Evolutionary conservation across 306 rosid species (phyloP).

Genomic region (Macrotyloma uniflorum): DNA sequence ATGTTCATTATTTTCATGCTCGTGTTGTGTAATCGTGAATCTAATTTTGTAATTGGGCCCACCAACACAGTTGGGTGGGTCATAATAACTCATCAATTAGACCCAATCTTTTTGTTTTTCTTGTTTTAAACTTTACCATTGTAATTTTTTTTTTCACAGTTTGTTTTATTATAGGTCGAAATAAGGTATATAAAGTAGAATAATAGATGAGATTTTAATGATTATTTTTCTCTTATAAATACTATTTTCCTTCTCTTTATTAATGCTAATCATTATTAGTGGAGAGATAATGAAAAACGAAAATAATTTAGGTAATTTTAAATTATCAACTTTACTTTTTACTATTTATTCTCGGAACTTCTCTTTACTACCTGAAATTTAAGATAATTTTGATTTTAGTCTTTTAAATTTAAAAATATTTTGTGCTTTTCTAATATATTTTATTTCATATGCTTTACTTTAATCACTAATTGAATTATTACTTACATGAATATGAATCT

Average conservation of each 20-base stretch:
- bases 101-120: too few relatives aligned
- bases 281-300: not conserved
- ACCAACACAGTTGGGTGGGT: not conserved
- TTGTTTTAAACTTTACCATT: not conserved
- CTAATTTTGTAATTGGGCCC: not conserved
- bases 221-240: not conserved
- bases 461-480: too few relatives aligned
- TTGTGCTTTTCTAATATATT: too few relatives aligned
- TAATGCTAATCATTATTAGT: not conserved
- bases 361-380: too few relatives aligned
- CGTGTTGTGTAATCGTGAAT: not conserved
- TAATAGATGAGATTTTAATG: not conserved
- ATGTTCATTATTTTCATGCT: not conserved
- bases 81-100: not conserved
- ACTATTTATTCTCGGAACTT: not conserved
- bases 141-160: not conserved
- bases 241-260: not conserved
- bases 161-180: not conserved
- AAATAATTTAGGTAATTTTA: not conserved
- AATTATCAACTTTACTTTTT: not conserved
- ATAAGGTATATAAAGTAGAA: not conserved
- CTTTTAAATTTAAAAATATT: too few relatives aligned
- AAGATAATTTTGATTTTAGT: too few relatives aligned
- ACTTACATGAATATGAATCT: too few relatives aligned
- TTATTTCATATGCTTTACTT: too few relatives aligned